These are phyloP conservation scores for Hyaloperonospora arabidopsidis DNA, from an alignment of 352 stramenopile species.

Conservation along the genomic window DNA sequence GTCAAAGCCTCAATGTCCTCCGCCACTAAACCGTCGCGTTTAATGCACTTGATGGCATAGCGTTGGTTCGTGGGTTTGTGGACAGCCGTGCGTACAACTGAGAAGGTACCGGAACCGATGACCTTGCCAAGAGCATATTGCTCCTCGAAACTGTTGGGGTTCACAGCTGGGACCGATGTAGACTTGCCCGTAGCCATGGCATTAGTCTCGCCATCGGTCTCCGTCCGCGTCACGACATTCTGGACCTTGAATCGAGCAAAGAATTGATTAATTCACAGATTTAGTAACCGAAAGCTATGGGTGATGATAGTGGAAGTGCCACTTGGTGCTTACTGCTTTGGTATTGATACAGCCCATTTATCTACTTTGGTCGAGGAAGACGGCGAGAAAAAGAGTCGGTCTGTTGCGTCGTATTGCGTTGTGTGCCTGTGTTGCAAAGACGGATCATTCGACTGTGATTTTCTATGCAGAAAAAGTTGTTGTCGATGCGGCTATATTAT, in stretches of 20 bases:
- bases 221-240: conserved; percentile 41
- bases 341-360: conserved; percentile 70
- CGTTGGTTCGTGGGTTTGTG: conserved; percentile 78
- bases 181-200: conserved; percentile 17
- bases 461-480: too few relatives aligned
- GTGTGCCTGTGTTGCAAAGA: conserved; percentile 8
- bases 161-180: conserved; percentile 19
- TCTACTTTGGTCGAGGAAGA: conserved; percentile 5
- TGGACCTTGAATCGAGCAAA: conserved; percentile 19
- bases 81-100: conserved; percentile 75
- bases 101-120: conserved; percentile 87
- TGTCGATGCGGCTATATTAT: too few relatives aligned
- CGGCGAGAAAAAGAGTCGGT: conserved; percentile 11
- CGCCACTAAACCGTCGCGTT: conserved; percentile 74
- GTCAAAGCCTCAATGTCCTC: conserved; percentile 85
- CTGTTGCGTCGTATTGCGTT: conserved; percentile 26
- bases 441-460: not conserved
- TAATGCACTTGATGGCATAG: conserved; percentile 91
- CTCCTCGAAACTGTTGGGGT: conserved; percentile 73
- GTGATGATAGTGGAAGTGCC: not conserved
- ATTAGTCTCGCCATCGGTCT: conserved; percentile 32
- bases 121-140: conserved; percentile 82
- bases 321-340: conserved; percentile 42
- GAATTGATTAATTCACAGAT: not conserved
- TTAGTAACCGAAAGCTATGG: not conserved